Base-by-base conservation (phyloP, 352 stramenopile species). In the Pythium apleroticum region DNA sequence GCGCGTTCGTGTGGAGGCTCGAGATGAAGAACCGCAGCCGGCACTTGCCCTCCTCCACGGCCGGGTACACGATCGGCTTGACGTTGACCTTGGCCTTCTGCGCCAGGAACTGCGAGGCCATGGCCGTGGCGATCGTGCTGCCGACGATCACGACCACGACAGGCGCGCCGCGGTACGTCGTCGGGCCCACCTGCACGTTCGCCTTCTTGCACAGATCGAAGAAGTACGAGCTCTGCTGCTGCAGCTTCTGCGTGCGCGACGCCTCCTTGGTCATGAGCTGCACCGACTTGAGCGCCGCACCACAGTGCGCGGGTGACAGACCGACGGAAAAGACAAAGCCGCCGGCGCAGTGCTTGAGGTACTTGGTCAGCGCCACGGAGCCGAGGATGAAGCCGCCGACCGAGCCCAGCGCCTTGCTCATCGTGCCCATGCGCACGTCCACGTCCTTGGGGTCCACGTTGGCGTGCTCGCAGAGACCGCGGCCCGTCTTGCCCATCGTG, bases 21-120 rank as follows among this genome's bases (percentile, higher is more conserved):
- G 82, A 93, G 55, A 96, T 91, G 67, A 96, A 96, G 62, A 96
- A 96, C 20, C 87, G 85, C 41, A 96, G 65, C 43, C 87, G 80
- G 48, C 84, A 91, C 63, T 94, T 91, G 52, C 87, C 87, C 65
- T 91, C 84, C 52, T 92, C 87, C 28, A 96, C 87, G 0, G 87
- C 87, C 43, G 87, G 87, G 57, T 96, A 88, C 65, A 96, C 86
- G 55, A 93, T 93, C 9, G 87, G 84, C 64, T 92, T 96, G 35
- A 93, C 85, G 57, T 93, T 93, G 20, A 93, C 66, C 39, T 85
- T 67, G 39, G 62, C 74, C 28, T 88, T 72, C 19, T 72, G 43
- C 15, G 74, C 71, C 45, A 93, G 63, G 54, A 71, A 86, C 62
- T 90, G 80, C 43, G 85, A 93, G 24, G 78, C 79, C 66, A 87